Percentiles rank a stretch among this genome's conserved stretches.
Conservation (phyloP, 345 rosid genomes). For the Euphorbia tirucalli region DNA sequence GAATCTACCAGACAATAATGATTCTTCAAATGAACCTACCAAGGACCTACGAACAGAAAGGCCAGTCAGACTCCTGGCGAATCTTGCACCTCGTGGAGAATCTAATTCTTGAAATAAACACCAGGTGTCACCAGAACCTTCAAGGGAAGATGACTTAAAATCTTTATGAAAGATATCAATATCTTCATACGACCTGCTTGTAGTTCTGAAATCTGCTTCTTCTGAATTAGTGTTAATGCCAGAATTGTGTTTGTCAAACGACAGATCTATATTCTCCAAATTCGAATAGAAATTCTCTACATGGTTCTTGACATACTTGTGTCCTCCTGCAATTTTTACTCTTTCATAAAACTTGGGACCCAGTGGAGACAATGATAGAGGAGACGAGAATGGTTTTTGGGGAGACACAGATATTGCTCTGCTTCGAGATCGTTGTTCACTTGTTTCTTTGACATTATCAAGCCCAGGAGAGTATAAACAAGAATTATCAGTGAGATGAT, state of each 20-base stretch:
- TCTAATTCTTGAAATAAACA: slow-evolving; percentile 41
- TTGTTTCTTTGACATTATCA: slow-evolving; percentile 38
- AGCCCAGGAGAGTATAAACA: slow-evolving; percentile 33
- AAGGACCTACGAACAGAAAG: slow-evolving; percentile 75
- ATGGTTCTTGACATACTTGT: slow-evolving; percentile 36
- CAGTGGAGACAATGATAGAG: slow-evolving; percentile 78
- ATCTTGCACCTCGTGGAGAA: slow-evolving; percentile 49
- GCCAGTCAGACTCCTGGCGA: slow-evolving; percentile 67
- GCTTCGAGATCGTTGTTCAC: slow-evolving; percentile 36
- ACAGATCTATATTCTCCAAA: slow-evolving; percentile 40
- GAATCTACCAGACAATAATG: slow-evolving; percentile 78
- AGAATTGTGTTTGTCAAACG: slow-evolving; percentile 31
- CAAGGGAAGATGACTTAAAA: slow-evolving; percentile 52
- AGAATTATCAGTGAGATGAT: slow-evolving; percentile 20
- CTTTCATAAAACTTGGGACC: slow-evolving; percentile 74
- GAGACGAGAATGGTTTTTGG: slow-evolving; percentile 36
- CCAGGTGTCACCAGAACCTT: slow-evolving; percentile 41
- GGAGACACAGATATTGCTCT: slow-evolving; percentile 48
- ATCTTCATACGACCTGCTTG: slow-evolving; percentile 60
- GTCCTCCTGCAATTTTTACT: slow-evolving; percentile 38
- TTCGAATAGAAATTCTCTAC: slow-evolving; percentile 28
- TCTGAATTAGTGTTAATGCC: slow-evolving; percentile 27
- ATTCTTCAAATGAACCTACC: slow-evolving; percentile 98
- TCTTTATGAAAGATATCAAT: slow-evolving; percentile 46
- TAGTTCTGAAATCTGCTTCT: slow-evolving; percentile 38